Conservation (phyloP, 345 rosid genomes). For the Sisymbrium altissimum region DNA sequence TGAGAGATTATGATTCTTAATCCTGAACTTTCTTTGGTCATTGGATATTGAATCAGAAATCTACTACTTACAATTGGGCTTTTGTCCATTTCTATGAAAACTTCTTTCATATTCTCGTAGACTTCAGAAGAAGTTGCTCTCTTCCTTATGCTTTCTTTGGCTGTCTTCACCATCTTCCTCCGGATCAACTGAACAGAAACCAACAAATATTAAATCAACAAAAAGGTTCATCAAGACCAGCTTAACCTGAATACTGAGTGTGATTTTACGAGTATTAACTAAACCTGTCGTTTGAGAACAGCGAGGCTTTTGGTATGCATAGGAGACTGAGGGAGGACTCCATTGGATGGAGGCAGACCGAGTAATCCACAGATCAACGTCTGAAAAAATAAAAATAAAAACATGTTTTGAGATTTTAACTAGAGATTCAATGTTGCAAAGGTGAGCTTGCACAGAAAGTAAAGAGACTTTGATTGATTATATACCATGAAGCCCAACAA, state of each 20-base stretch:
- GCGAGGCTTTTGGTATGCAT: conserved; percentile 94
- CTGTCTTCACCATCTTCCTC: conserved; percentile 70
- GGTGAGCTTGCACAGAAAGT: background rate
- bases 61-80: conserved; percentile 46
- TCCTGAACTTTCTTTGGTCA: background rate
- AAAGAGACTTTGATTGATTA: background rate
- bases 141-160: conserved; percentile 61
- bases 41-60: background rate
- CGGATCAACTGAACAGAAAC: conserved; percentile 45
- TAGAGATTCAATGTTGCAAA: background rate
- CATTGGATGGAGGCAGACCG: conserved; percentile 82
- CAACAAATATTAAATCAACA: background rate
- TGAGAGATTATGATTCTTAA: background rate
- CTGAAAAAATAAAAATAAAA: conserved; percentile 42
- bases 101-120: conserved; percentile 66
- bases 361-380: conserved; percentile 77
- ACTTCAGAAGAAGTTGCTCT: conserved; percentile 59
- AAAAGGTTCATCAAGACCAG: background rate
- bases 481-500: conserved; percentile 66
- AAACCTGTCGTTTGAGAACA: conserved; percentile 55
- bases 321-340: conserved; percentile 94
- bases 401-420: background rate
- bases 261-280: background rate
- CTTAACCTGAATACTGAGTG: background rate
- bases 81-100: conserved; percentile 61